Percentiles rank a stretch among this genome's conserved stretches.
Evolutionary conservation across 768 basidiomycete species (phyloP).

Genomic region (Mycena venus): DNA sequence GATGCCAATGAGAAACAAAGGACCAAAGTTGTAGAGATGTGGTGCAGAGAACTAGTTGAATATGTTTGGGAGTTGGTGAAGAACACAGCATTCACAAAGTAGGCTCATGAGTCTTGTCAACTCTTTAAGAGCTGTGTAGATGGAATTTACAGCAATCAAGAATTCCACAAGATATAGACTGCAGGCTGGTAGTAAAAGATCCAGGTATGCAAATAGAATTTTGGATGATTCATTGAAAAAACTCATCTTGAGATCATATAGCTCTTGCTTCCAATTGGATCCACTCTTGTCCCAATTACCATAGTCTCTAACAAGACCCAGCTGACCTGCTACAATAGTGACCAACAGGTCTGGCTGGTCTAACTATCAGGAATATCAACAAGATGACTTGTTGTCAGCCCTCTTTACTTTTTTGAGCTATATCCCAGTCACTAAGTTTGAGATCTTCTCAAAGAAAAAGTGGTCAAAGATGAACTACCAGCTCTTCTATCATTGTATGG

Average conservation of each 20-base stretch:
- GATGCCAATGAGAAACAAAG: background rate
- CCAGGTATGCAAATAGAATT: too few species aligned
- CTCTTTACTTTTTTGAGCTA: slow-evolving; percentile 46
- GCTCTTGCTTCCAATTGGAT: background rate
- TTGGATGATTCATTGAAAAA: background rate
- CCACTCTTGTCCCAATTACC: background rate
- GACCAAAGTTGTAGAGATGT: background rate
- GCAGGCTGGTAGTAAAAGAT: slow-evolving; percentile 49
- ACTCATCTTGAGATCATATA: background rate
- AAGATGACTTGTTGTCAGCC: slow-evolving; percentile 41
- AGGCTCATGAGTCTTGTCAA: slow-evolving; percentile 40
- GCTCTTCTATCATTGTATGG: slow-evolving; percentile 51
- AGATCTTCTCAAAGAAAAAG: slow-evolving; percentile 31
- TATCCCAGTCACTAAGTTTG: slow-evolving; percentile 49
- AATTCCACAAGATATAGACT: slow-evolving; percentile 45
- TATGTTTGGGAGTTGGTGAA: background rate
- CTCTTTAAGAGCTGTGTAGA: slow-evolving; percentile 8
- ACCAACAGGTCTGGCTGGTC: too few species aligned
- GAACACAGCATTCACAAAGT: slow-evolving; percentile 35
- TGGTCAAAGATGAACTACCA: slow-evolving; percentile 37
- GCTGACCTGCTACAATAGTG: background rate
- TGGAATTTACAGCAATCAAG: slow-evolving; percentile 8
- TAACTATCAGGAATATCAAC: slow-evolving; percentile 49
- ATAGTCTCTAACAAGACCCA: background rate
- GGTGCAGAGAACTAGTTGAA: background rate